Conservation (phyloP, 148 eudicot genomes). For the Camellia japonica region DNA sequence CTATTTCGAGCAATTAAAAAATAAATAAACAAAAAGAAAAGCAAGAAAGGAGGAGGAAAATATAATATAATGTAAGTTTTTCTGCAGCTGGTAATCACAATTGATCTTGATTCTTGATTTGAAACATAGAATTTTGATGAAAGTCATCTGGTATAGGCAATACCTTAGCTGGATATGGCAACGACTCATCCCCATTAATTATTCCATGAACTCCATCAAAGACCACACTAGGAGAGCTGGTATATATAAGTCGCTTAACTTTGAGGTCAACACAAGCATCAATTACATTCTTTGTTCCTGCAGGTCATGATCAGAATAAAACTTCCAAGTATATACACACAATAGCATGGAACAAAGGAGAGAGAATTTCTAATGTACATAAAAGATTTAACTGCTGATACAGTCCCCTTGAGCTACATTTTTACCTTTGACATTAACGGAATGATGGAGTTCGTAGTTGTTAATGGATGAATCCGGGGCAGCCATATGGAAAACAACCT, state of each 20-base stretch:
- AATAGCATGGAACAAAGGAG: neutral
- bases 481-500: constrained; percentile 97
- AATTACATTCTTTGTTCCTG: constrained; percentile 84
- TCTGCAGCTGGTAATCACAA: neutral
- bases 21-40: neutral
- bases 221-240: constrained; percentile 97
- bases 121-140: neutral
- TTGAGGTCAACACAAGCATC: constrained; percentile 79
- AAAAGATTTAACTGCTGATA: neutral
- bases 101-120: neutral
- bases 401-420: neutral
- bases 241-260: constrained; percentile 82
- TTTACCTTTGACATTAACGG: constrained; percentile 88
- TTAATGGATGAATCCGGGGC: constrained; percentile 97
- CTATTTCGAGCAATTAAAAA: neutral
- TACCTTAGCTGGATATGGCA: constrained; percentile 94
- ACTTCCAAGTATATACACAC: neutral
- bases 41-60: neutral
- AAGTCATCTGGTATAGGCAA: neutral
- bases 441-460: constrained; percentile 67
- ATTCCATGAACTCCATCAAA: constrained; percentile 87
- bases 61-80: too few species aligned
- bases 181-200: constrained; percentile 70
- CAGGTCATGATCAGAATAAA: constrained; percentile 12
- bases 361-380: neutral